Conservation (phyloP, 176 grass and related monocot genomes). For the Pontederia paniculata region DNA sequence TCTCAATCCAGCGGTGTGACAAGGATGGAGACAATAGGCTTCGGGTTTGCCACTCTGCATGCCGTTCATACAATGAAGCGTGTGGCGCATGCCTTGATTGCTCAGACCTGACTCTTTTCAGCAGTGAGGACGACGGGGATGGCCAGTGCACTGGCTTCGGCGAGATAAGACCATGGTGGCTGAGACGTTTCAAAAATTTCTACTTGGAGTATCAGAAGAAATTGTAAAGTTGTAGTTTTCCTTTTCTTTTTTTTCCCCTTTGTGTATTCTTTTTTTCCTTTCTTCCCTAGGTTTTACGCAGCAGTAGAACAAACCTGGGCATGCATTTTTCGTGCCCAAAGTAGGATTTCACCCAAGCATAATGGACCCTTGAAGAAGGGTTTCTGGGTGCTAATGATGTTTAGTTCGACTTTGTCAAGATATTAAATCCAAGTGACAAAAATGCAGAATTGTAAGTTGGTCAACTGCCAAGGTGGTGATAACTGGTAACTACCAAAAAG, state of each 20-base stretch:
- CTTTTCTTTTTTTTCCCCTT: conserved; percentile 22
- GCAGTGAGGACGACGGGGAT: conserved; percentile 74
- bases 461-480: too few species aligned
- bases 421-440: too few species aligned
- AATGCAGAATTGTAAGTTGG: too few species aligned
- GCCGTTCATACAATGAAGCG: conserved; percentile 69
- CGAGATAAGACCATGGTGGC: conserved; percentile 79
- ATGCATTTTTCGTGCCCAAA: too few species aligned
- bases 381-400: too few species aligned
- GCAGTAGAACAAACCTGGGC: too few species aligned
- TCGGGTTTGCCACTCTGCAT: conserved; percentile 92
- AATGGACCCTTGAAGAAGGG: too few species aligned
- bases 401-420: too few species aligned
- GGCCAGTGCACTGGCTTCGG: conserved; percentile 93
- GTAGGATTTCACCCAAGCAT: too few species aligned
- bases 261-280: conserved; percentile 20
- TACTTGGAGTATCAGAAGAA: conserved; percentile 25
- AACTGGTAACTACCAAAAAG: too few species aligned
- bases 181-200: conserved; percentile 41
- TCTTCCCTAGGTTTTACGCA: too few species aligned
- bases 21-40: conserved; percentile 93
- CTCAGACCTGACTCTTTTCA: conserved; percentile 96
- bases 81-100: conserved; percentile 88
- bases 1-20: conserved; percentile 89
- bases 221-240: conserved; percentile 50